Evolutionary conservation across 1,284 basidiomycete species (phyloP).

Genomic region (Macrocystidia cucumis): DNA sequence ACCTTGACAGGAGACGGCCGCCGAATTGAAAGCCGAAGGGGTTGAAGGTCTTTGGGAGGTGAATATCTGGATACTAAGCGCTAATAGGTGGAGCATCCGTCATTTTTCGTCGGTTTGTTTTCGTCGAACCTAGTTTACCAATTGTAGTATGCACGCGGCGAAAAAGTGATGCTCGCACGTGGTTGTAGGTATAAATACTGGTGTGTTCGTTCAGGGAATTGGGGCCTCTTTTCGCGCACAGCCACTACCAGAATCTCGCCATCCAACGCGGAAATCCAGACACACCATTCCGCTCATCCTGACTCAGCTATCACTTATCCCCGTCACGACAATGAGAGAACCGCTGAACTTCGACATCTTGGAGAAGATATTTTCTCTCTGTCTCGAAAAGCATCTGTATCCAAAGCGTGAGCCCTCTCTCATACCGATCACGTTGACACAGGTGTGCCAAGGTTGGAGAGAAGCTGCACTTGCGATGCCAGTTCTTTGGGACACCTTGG

Average conservation of each 20-base stretch:
- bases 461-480: slow-evolving; percentile 2
- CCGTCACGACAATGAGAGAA: slow-evolving; percentile 3
- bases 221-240: too few species aligned
- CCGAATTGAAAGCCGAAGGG: too few species aligned
- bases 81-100: too few species aligned
- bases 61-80: too few species aligned
- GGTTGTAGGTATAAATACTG: too few species aligned
- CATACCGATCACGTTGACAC: slow-evolving; percentile 5
- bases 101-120: too few species aligned
- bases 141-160: too few species aligned
- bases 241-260: background rate
- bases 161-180: too few species aligned
- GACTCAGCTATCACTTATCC: slow-evolving; percentile 1
- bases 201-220: too few species aligned
- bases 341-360: slow-evolving; percentile 8
- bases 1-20: too few species aligned
- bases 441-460: slow-evolving; percentile 6
- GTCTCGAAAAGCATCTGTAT: slow-evolving; percentile 4
- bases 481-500: background rate
- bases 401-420: slow-evolving; percentile 2
- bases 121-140: too few species aligned
- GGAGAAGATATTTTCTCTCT: slow-evolving; percentile 6
- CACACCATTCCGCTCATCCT: slow-evolving; percentile 5
- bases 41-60: too few species aligned
- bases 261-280: background rate